Evolutionary conservation across 306 rosid species (phyloP).

Genomic region (Acacia acuminata): DNA sequence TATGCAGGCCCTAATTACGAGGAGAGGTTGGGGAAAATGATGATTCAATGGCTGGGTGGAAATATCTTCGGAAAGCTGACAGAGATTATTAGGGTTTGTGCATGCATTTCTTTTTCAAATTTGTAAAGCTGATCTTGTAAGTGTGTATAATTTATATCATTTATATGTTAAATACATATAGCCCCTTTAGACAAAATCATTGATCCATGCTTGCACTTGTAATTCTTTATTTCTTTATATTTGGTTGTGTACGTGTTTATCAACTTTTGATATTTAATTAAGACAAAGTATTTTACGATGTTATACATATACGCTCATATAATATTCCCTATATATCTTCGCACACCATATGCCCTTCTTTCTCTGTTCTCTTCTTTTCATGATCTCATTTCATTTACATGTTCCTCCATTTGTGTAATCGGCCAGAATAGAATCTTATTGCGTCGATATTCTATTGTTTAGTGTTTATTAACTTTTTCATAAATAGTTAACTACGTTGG

Average conservation of each 20-base stretch:
- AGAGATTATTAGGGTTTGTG: conserved; percentile 24
- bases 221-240: conserved; percentile 9
- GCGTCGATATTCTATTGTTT: background rate
- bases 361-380: conserved; percentile 43
- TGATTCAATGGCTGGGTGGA: background rate
- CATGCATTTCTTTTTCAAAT: conserved; percentile 30
- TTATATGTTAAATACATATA: background rate
- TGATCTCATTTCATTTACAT: conserved; percentile 27
- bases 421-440: background rate
- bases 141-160: background rate
- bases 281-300: background rate
- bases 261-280: conserved; percentile 32
- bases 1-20: background rate
- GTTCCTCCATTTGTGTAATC: conserved; percentile 7
- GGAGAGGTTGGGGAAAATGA: background rate
- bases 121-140: conserved; percentile 17
- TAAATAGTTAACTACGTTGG: background rate
- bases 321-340: too few species aligned
- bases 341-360: conserved; percentile 11
- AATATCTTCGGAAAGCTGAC: background rate
- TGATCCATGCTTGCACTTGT: conserved; percentile 31
- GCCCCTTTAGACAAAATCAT: conserved; percentile 42
- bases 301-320: background rate
- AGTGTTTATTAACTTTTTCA: background rate
- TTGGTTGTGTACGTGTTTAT: conserved; percentile 1